A percentile compares a stretch with the other conserved stretches of the same genome.
Evolutionary conservation across 164 flowering plant genomes (phyloP).

Genomic region (Sextonia rubra): DNA sequence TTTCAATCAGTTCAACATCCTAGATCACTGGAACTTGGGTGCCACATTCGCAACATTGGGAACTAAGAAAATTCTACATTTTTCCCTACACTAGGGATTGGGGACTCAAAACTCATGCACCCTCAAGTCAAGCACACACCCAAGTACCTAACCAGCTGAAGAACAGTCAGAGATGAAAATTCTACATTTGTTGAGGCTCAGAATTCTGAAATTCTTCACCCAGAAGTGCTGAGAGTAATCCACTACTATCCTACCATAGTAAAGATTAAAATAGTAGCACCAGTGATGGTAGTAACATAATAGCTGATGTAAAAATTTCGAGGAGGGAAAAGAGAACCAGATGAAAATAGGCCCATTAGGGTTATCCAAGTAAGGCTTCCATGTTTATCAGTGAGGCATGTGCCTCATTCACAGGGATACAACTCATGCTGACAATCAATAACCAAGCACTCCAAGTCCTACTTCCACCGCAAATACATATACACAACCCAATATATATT

Average conservation of each 20-base stretch:
- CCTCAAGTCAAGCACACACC: too few relatives aligned
- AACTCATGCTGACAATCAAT: background rate
- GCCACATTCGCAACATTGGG: background rate
- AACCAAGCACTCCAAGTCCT: background rate
- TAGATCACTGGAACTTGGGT: background rate
- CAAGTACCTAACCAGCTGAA: too few relatives aligned
- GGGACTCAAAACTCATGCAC: too few relatives aligned
- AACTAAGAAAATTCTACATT: background rate
- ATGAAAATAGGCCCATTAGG: background rate
- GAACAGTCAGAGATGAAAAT: too few relatives aligned
- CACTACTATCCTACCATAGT: background rate
- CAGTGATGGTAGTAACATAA: background rate
- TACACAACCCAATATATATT: background rate
- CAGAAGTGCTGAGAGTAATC: background rate
- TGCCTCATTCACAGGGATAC: background rate
- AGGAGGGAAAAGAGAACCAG: background rate
- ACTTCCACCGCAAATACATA: background rate
- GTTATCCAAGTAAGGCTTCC: background rate
- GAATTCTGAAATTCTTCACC: background rate
- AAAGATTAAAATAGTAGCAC: background rate
- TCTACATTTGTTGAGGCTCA: too few relatives aligned
- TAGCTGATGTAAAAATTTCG: background rate
- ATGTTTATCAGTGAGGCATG: background rate
- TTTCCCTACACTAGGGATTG: too few relatives aligned
- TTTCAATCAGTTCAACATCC: background rate